Base-by-base conservation (phyloP, 495 filamentous ascomycete species). In the Lepidopterella palustris region DNA sequence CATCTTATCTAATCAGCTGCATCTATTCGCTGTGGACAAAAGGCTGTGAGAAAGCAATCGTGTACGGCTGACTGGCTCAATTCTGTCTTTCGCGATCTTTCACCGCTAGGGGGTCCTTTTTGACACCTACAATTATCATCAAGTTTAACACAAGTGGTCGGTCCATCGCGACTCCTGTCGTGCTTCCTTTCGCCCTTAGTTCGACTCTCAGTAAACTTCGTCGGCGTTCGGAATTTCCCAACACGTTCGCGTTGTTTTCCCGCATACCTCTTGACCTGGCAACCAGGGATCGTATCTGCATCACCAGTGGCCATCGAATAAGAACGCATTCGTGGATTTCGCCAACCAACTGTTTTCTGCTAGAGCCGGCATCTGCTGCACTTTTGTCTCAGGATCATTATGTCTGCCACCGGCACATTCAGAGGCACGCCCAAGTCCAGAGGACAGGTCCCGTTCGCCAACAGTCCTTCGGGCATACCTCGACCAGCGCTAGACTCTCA, bases 381-480 rank as follows among this genome's bases (percentile, higher is more conserved):
- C 40, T 18, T 49, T 29, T 47, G 15, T 31, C 52, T 25, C 42
- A 39, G 13, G 15, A 10, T 39, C 60, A 73, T 50, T 32, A 87
- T 86, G 84, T 86, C 84, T 67, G 74, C 80, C 62, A 75, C 82
- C 49, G 82, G 79, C 29, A 80, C 78, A 8, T 73, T 67, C 57
- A 76, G 86, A 73, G 82, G 82, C 39, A 86, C 84, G n/a, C 85
- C 86, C 55, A 81, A 84, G 63, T 75, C 80, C 57, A 80, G 89
- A 73, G 84, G 83, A 58, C 80, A 81, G 65, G 76, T 85, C 60
- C 87, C 87, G 57, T 91, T 89, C 69, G 77, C 78, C 62, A 83
- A 81, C 70, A 87, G 81, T 73, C 82, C 89, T 53, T 93, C 89
- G 28, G 83, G 79, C 70, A 96, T 96, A 66, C 91, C 90, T 57